Evolutionary conservation across 2,329 filamentous ascomycete species (phyloP).

Genomic region (Lasiodiplodia hormozganensis): DNA sequence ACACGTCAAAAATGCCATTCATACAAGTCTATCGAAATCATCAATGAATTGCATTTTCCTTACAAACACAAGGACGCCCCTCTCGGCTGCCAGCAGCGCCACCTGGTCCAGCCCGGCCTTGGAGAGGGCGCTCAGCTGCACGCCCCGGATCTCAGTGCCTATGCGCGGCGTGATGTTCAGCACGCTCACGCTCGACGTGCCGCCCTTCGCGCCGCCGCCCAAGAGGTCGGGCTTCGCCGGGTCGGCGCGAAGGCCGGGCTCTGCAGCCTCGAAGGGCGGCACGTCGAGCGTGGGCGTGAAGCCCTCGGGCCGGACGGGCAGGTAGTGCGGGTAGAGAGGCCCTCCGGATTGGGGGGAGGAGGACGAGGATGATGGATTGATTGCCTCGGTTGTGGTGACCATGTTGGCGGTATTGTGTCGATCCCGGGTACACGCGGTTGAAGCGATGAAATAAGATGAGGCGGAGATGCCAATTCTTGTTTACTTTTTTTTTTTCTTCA

Average conservation of each 20-base stretch:
- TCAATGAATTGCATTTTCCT: conserved; percentile 31
- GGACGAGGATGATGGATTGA: neutral
- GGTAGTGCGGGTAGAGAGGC: conserved; percentile 25
- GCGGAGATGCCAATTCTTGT: neutral
- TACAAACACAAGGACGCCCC: conserved; percentile 58
- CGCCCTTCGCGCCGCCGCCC: conserved; percentile 34
- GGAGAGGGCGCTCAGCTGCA: conserved; percentile 57
- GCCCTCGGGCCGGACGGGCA: conserved; percentile 19
- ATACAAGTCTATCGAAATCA: neutral
- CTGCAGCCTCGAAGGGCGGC: conserved; percentile 31
- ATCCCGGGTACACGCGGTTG: conserved; percentile 6
- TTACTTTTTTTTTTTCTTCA: neutral
- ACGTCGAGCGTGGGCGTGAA: conserved; percentile 22
- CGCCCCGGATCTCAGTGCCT: conserved; percentile 44
- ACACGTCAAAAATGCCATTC: neutral
- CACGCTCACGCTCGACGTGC: conserved; percentile 34
- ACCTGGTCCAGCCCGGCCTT: conserved; percentile 59
- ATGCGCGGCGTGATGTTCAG: conserved; percentile 39
- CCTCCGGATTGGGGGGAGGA: neutral
- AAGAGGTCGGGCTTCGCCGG: conserved; percentile 53
- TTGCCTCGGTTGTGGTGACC: neutral
- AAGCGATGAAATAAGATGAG: neutral
- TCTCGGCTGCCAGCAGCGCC: conserved; percentile 49
- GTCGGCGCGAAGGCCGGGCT: conserved; percentile 52
- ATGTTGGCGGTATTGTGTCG: neutral